A percentile compares a stretch with the other conserved stretches of the same genome.
Evolutionary conservation across 2,329 filamentous ascomycete species (phyloP).

Genomic region (Cladosporium austrohemisphaericum): DNA sequence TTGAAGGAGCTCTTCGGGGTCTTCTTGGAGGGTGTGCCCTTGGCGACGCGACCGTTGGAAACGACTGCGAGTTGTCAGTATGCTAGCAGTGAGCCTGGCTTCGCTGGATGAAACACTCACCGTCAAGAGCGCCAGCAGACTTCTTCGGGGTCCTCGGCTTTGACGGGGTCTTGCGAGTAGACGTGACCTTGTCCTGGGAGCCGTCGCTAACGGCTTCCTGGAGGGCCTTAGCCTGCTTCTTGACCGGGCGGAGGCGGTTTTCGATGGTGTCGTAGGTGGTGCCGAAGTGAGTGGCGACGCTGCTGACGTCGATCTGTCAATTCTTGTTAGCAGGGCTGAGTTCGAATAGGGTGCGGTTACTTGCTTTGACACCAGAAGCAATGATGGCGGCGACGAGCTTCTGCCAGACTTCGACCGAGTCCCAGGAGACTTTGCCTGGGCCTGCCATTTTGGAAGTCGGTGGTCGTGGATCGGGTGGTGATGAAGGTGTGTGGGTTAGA

Average conservation of each 20-base stretch:
- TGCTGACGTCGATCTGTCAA: slow-evolving; percentile 42
- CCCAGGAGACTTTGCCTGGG: slow-evolving; percentile 12
- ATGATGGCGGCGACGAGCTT: slow-evolving; percentile 41
- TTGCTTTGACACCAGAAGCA: slow-evolving; percentile 35
- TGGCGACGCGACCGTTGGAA: slow-evolving; percentile 24
- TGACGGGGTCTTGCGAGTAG: slow-evolving; percentile 18
- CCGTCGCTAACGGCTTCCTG: slow-evolving; percentile 25
- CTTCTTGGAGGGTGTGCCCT: slow-evolving; percentile 21
- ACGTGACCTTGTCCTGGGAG: slow-evolving; percentile 17
- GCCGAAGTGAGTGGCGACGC: slow-evolving; percentile 44
- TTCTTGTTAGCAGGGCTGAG: not conserved
- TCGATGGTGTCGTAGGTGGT: slow-evolving; percentile 50
- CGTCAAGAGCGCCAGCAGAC: not conserved
- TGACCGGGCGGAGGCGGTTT: slow-evolving; percentile 44
- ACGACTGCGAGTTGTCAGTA: not conserved
- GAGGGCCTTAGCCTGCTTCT: slow-evolving; percentile 38
- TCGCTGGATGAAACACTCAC: not conserved
- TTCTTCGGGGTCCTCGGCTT: slow-evolving; percentile 19
- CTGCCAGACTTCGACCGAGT: slow-evolving; percentile 24
- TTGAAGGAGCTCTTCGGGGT: slow-evolving; percentile 24
- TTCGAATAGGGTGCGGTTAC: not conserved
- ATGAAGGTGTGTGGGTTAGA: not conserved
- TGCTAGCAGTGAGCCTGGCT: no score
- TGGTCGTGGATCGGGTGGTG: not conserved
- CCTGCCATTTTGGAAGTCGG: no score